Base-by-base conservation (phyloP, 768 basidiomycete species). In the Psilocybe subaeruginosa region DNA sequence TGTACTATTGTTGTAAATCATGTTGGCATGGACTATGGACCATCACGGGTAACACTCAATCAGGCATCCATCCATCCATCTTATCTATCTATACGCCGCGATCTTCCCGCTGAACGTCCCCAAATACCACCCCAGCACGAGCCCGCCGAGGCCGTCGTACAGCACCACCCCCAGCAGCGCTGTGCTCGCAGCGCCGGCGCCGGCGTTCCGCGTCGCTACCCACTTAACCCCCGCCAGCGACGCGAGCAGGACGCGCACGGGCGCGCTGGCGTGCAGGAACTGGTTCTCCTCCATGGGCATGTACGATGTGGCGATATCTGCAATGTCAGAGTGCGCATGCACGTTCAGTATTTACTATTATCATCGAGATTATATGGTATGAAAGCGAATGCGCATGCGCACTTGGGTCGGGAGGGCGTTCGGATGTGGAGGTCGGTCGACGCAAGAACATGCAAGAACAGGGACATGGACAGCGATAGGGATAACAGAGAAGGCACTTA, bases 261-360 rank as follows among this genome's bases (percentile, higher is more conserved):
- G 54, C 12, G 39, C 54, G 27, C 54, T 56, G 2, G 54, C 54
- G 39, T 56, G 27, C 4, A 56, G 54, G 39, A 56, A 56, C 12
- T 56, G 54, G 43, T 56, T 56, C n/a, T 56, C 41, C 23, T 9
- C 41, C 8, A 56, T 56, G 6, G 54, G 54, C 54, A 56, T 56
- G 23, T 56, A 56, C 1, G 54, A 56, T 6, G 54, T 46, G 9
- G 54, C 4, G 43, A 56, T 29, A 29, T 56, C 54, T 56, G 3
- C 2, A 17, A 14, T 23, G 16, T 1, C 0, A 14, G 19, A 17
- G 14, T 47, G 14, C 1, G 46, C 8, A 8, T 12, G 14, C 23
- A 23, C 23, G 23, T 23, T 23, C 23, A 23, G 23, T 23, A 23
- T 23, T 23, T 35, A 11, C 0, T 35, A 35, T 11, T 7, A 35